Base-by-base conservation (phyloP, 1,139 yeast genomes). In the Blastobotrys capitulatus region DNA sequence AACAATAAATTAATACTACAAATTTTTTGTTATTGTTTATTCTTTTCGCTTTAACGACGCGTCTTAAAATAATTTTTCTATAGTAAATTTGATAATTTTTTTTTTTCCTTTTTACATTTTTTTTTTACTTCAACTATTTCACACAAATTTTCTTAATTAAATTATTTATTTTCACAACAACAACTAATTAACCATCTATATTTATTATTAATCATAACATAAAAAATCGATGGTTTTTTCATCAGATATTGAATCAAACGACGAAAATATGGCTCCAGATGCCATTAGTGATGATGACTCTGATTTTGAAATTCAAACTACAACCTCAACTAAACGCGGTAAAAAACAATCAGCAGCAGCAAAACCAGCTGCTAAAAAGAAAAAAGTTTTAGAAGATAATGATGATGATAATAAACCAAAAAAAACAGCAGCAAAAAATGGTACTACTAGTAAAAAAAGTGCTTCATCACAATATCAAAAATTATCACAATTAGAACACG, bases 401-500 rank as follows among this genome's bases (percentile, higher is more conserved):
- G 25, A 12, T n/a, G 25, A 29, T 18, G 46, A 43, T 35, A n/a
- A 44, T 37, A 20, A 9, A 2, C 13, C 16, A 7, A 34, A 13
- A 6, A 12, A 5, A 6, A n/a, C 38, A 2, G 20, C 29, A 15
- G 25, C 32, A 19, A 22, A 22, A 22, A 46, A 41, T 41, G 42
- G 46, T 13, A 42, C 47, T 16, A 46, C 46, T 16, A 29, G 27
- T 39, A 54, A 51, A 35, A 73, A 74, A 55, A 66, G 74, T 40
- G 83, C 82, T 12, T 84, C 96, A 8, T 86, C 85, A 47, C 92
- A 87, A 60, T 94, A 94, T 69, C 97, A 92, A 68, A 86, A 86
- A 69, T 80, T 94, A 49, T 83, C 97, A 2, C 98, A 90, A 69
- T 74, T 94, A 60, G 97, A 94, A 64, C 99, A 94, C 76, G 92